Evolutionary conservation across 257 asterid genomes (phyloP), one percentile per base, ranked within the genome.

Genomic region (Salvia miltiorrhiza): DNA sequence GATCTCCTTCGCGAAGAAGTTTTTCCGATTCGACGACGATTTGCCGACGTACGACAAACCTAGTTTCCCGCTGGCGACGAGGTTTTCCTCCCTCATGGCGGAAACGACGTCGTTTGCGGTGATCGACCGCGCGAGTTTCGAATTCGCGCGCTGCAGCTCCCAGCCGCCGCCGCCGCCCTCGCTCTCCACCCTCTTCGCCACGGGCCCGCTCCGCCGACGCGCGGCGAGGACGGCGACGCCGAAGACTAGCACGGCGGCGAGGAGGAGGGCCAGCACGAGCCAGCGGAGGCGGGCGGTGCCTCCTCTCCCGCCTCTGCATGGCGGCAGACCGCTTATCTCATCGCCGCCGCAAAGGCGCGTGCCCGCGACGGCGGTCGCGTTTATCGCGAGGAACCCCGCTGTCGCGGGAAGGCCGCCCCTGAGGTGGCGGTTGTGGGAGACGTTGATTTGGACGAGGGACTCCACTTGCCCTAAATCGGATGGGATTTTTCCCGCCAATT

Each of bases 361-460:
- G 0, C 95, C 98, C 0, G 72, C 52, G 12, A 92, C 85, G 0
- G 94, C 81, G 2, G 75, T 78, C 5, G 86, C 77, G 37, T 88
- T 87, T 44, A 89, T 85, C 0, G 87, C 96, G 1, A 86, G 55
- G 71, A 92, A 92, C 4, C 95, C 96, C 28, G 89, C 90, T 0
- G 96, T 85, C 2, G 83, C 60, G 1, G 96, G 98, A 59, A 92
- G 76, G 39, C 79, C 66, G 20, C 98, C 98, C 7, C 59, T 80
- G 5, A 92, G 78, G 60, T 82, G 78, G 60, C 80, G 92, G 44
- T 92, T 92, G 78, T 87, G 69, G 14, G 98, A 92, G 26, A 92
- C 50, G 44, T 92, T 92, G 0, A 92, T 84, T 48, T 80, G 79
- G 56, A 86, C 94, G 10, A 89, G 96, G 1, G 98, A 92, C 23